Base-by-base conservation (phyloP, 1,139 yeast genomes). In the Torulaspora globosa region DNA sequence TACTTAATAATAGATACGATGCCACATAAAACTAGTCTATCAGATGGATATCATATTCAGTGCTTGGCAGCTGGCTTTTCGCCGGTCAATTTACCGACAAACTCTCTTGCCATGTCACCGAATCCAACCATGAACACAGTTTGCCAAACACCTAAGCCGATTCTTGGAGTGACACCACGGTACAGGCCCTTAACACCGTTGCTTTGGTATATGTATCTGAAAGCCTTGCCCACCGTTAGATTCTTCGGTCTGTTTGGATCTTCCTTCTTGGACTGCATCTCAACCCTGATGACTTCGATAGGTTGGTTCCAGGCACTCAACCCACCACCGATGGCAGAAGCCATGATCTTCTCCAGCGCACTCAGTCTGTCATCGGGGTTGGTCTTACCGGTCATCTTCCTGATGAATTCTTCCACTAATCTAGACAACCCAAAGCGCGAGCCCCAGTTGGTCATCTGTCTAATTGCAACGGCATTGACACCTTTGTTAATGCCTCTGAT, bases 371-470 rank as follows among this genome's bases (percentile, higher is more conserved):
- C 82, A 48, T 75, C 75, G n/a, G 53, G 51, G 39, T 78, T 75
- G 21, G 71, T 68, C 69, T 86, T 85, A 42, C 82, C 82, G 24
- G 82, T 76, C 18, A 75, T 46, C 39, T 71, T 74, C 63, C 88
- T 81, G 60, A 92, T 88, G 8, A 71, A 75, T 58, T 86, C 95
- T 72, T 92, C 98, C 21, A 96, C 95, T 63, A 90, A 76, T 65
- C 98, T 80, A 14, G 96, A 78, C 41, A 92, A 75, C 31, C 97
- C 98, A 65, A 90, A 90, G 66, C 98, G 78, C 24, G 97, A 88
- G 44, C 98, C 98, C 98, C 98, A 92, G 70, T 92, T 92, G 58
- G 97, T 90, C 85, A 89, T 85, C 69, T 92, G 98, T 71, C 98
- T 84, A 59, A 92, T 85, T 27, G 98, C 97, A 51, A 92, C 97